phyloP scores from a whole-genome alignment of 2,329 filamentous ascomycete genomes.

The Arthroderma sp. region DNA sequence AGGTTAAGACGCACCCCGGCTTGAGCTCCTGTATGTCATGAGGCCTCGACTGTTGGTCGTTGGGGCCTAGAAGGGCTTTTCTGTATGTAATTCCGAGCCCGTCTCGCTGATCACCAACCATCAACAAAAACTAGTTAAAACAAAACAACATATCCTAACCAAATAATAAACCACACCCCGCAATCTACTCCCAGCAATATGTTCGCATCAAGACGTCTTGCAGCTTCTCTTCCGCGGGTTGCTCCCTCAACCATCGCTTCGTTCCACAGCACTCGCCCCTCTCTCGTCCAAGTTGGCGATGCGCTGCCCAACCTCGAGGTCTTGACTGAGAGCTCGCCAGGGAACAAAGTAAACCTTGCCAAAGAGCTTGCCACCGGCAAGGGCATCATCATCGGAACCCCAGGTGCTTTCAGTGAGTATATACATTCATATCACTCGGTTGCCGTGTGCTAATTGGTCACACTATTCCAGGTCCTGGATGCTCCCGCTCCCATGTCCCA shows the following conservation, averaged over 20 bases:
- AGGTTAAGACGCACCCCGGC: neutral
- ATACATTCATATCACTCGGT: constrained; percentile 1
- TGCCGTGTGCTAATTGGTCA: neutral
- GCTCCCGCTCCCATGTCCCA: constrained; percentile 62
- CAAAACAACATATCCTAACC: neutral
- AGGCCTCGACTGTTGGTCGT: neutral
- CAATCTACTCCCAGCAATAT: constrained; percentile 12
- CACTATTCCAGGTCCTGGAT: constrained; percentile 39
- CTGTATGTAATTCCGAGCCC: no score
- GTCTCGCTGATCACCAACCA: neutral
- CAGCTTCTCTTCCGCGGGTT: constrained; percentile 16
- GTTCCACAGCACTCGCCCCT: constrained; percentile 28
- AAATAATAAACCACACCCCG: neutral
- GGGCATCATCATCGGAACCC: constrained; percentile 74
- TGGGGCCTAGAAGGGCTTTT: neutral
- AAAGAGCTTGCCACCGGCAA: constrained; percentile 59
- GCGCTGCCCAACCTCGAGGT: constrained; percentile 62
- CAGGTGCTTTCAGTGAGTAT: constrained; percentile 56
- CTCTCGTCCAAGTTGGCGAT: constrained; percentile 62
- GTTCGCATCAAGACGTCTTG: constrained; percentile 27
- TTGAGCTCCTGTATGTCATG: neutral
- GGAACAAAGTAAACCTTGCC: constrained; percentile 78
- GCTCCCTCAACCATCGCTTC: constrained; percentile 16
- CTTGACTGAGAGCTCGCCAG: constrained; percentile 72
- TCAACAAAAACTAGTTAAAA: neutral